Base-by-base conservation (phyloP, 148 eudicot species). In the Polygonum aviculare region DNA sequence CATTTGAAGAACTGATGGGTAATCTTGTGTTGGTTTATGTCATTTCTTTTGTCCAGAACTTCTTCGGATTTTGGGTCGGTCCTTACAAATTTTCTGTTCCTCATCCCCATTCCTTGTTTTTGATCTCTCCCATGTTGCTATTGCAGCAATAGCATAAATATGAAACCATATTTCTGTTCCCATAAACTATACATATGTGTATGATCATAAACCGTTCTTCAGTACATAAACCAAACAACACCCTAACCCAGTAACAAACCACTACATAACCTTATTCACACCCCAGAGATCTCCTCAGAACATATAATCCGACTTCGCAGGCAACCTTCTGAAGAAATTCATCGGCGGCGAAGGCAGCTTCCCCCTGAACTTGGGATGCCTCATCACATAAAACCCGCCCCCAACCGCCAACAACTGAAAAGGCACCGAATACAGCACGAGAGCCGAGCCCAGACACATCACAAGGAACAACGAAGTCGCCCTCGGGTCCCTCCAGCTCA, bases 401-500 rank as follows among this genome's bases (percentile, higher is more conserved):
- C 79, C 2, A 8, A 77, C 78, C 44, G 78, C 84, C 47, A 92
- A 52, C 38, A 86, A 79, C 79, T 85, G 86, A 40, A 90, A 87
- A 38, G 97, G 94, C 0, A 85, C 86, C 4, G 76, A 71, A 74
- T 90, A 92, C 77, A 92, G 78, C 31, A 88, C 86, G 22, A 81
- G 21, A 38, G 97, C 93, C n/a, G 91, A 91, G 44, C 85, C 38
- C 4, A 92, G 81, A 74, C 97, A 92, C 82, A 87, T 78, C 19
- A 69, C 70, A 79, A 92, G 75, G 45, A 86, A 92, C 49, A 92
- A 50, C 12, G 77, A 62, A 0, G 97, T 90, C 36, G 97, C 94
- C 45, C 94, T 83, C 0, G 97, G 92, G 48, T 92, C 97, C 18
- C 97, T 85, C 97, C 97, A 92, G 63, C 91, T 90, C 62, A 92